Conservation (phyloP, 257 asterid genomes). For the Henckelia pumila region DNA sequence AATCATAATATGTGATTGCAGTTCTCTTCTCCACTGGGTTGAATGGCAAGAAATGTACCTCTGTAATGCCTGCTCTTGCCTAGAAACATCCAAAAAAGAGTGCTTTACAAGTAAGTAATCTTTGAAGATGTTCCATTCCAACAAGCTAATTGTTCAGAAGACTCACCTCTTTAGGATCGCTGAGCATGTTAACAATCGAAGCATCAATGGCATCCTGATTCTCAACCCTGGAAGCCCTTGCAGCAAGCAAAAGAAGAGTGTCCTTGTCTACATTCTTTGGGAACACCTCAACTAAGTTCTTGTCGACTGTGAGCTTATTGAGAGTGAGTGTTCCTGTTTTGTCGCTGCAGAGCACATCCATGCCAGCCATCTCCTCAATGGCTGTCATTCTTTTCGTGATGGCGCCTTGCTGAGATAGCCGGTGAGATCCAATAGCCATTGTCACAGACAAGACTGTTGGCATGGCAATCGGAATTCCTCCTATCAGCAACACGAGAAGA, state of each 20-base stretch:
- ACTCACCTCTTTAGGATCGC: constrained; percentile 75
- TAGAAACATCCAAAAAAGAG: constrained; percentile 11
- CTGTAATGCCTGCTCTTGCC: too few relatives aligned
- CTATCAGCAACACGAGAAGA: constrained; percentile 73
- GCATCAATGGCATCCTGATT: constrained; percentile 88
- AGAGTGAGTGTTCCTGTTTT: constrained; percentile 84
- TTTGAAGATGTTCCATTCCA: neutral
- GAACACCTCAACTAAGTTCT: constrained; percentile 55
- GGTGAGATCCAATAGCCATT: constrained; percentile 90
- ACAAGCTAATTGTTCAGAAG: neutral
- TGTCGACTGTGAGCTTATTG: too few relatives aligned
- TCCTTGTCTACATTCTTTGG: constrained; percentile 47
- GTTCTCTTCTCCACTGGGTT: constrained; percentile 93
- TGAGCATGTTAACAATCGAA: constrained; percentile 74
- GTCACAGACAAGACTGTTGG: too few relatives aligned
- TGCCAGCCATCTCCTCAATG: constrained; percentile 93
- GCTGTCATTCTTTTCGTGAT: constrained; percentile 92
- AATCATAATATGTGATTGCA: constrained; percentile 70
- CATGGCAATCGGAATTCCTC: constrained; percentile 93
- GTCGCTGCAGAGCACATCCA: constrained; percentile 94
- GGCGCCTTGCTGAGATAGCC: constrained; percentile 83
- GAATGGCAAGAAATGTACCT: constrained; percentile 85
- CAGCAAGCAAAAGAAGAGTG: constrained; percentile 82
- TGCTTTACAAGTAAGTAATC: neutral
- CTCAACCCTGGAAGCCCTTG: constrained; percentile 82